Evolutionary conservation across 345 rosid species (phyloP).

Genomic region (Acer yangbiense): DNA sequence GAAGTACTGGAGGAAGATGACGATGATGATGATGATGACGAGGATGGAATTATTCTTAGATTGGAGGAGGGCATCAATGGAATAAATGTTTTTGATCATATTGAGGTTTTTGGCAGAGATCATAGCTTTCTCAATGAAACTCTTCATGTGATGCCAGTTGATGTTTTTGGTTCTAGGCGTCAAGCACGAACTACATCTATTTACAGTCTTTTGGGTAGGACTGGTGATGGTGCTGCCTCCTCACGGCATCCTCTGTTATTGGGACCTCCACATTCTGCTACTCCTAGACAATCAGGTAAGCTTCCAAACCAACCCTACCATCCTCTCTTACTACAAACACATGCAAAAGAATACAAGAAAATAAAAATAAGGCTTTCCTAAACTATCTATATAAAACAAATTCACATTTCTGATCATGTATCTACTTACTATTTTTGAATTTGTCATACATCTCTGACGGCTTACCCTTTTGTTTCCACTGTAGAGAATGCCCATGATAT

Average conservation of each 20-base stretch:
- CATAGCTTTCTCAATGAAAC: constrained; percentile 82
- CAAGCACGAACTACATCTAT: constrained; percentile 95
- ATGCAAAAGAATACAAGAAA: neutral
- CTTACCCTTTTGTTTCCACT: constrained; percentile 5
- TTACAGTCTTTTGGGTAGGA: constrained; percentile 86
- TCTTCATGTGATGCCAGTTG: constrained; percentile 96
- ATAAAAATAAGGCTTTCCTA: neutral
- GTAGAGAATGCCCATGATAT: constrained; percentile 55
- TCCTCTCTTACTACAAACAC: neutral
- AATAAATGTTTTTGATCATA: constrained; percentile 87
- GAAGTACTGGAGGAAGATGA: constrained; percentile 91
- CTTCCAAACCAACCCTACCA: neutral
- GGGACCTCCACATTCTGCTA: constrained; percentile 54
- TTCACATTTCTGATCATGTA: neutral
- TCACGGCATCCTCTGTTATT: constrained; percentile 86
- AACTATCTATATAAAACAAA: no score
- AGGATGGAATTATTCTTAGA: constrained; percentile 84
- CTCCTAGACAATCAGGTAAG: constrained; percentile 71
- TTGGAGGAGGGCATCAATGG: constrained; percentile 92
- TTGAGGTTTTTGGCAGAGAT: constrained; percentile 89
- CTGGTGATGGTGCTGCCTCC: constrained; percentile 60
- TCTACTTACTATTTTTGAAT: neutral
- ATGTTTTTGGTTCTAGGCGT: constrained; percentile 95
- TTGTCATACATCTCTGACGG: neutral
- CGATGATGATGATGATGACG: constrained; percentile 91